Conservation (phyloP, 768 basidiomycete genomes). For the Baorangia bicolor region DNA sequence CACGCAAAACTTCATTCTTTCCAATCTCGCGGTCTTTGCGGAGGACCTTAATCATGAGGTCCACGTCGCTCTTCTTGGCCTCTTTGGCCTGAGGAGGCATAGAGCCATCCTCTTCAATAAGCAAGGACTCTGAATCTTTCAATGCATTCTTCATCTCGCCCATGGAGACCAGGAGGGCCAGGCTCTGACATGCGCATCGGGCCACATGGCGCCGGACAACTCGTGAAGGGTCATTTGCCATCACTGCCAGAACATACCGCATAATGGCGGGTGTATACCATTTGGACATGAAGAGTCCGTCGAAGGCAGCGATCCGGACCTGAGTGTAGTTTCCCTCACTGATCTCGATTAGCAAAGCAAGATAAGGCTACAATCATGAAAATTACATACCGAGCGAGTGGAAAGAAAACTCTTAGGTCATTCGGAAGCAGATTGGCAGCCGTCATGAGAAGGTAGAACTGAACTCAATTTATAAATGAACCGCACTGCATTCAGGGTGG, state of each 20-base stretch:
- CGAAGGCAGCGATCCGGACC: constrained; percentile 91
- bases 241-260: constrained; percentile 84
- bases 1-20: constrained; percentile 74
- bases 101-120: constrained; percentile 86
- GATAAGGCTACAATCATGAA: not conserved
- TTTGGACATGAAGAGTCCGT: constrained; percentile 85
- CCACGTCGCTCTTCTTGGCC: constrained; percentile 78
- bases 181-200: constrained; percentile 78
- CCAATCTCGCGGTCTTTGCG: constrained; percentile 85
- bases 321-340: constrained; percentile 94
- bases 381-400: constrained; percentile 74
- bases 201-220: constrained; percentile 85
- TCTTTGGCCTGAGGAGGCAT: constrained; percentile 69
- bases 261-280: constrained; percentile 85
- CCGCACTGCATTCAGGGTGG: not conserved
- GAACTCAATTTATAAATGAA: constrained; percentile 7
- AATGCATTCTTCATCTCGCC: constrained; percentile 81
- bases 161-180: constrained; percentile 83
- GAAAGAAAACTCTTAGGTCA: constrained; percentile 77
- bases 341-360: constrained; percentile 12
- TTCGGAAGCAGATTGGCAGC: constrained; percentile 76
- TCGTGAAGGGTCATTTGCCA: constrained; percentile 83
- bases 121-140: constrained; percentile 73
- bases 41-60: constrained; percentile 81
- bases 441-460: constrained; percentile 82